Conservation (phyloP, 2,329 filamentous ascomycete genomes). For the Tolypocladium ovalisporum region DNA sequence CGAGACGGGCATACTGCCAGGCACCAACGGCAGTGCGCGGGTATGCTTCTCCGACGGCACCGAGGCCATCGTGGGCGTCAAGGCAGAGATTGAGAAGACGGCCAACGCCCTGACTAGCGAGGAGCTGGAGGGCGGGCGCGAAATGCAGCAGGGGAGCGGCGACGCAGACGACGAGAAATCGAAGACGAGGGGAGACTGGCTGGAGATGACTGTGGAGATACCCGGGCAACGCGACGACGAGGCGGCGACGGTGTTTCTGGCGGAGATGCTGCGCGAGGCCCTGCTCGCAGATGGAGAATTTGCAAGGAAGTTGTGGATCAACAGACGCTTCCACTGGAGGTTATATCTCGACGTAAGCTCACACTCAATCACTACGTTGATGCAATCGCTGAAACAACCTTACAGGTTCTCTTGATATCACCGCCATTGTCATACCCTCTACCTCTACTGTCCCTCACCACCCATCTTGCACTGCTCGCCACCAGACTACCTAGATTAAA, state of each 20-base stretch:
- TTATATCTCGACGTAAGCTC: conserved; percentile 78
- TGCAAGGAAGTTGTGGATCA: conserved; percentile 70
- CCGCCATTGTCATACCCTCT: conserved; percentile 86
- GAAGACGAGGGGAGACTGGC: conserved; percentile 56
- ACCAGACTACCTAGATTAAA: conserved; percentile 76
- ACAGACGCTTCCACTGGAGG: conserved; percentile 89
- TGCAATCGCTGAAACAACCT: conserved; percentile 3
- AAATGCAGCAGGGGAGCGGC: conserved; percentile 23
- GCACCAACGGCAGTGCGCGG: conserved; percentile 83
- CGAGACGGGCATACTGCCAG: conserved; percentile 81
- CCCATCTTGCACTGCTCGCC: conserved; percentile 82
- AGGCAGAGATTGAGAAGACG: conserved; percentile 84
- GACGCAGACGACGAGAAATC: conserved; percentile 26
- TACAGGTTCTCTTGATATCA: conserved; percentile 82
- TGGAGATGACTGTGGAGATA: conserved; percentile 86
- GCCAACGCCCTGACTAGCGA: conserved; percentile 15
- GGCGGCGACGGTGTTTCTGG: conserved; percentile 73
- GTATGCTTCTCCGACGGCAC: conserved; percentile 93
- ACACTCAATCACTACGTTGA: neutral
- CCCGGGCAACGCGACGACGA: conserved; percentile 88
- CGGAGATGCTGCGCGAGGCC: conserved; percentile 80
- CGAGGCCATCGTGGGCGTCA: conserved; percentile 90
- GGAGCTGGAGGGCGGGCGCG: conserved; percentile 10
- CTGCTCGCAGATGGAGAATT: conserved; percentile 63
- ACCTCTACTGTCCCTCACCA: conserved; percentile 83